phyloP scores from a whole-genome alignment of 371 early-diverging fungal species.

The Mucor saturninus region DNA sequence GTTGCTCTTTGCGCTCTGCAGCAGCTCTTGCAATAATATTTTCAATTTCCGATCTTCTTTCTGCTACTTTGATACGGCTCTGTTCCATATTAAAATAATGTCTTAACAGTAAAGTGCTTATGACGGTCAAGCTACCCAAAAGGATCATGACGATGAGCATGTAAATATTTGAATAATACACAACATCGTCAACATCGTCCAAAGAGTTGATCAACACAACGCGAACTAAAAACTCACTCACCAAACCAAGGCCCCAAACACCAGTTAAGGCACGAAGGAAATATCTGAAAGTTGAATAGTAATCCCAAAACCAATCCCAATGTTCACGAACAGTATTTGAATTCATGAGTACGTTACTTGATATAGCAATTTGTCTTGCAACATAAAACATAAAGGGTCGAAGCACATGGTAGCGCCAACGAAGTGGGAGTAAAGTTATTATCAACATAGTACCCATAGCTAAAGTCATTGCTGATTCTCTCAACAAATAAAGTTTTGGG shows the following conservation, averaged over 20 bases:
- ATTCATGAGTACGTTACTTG: slow-evolving; percentile 31
- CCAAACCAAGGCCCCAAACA: slow-evolving; percentile 47
- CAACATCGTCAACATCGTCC: slow-evolving; percentile 46
- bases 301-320: slow-evolving; percentile 54
- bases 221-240: slow-evolving; percentile 53
- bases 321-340: slow-evolving; percentile 33
- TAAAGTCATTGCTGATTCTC: slow-evolving; percentile 56
- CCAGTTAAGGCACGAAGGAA: slow-evolving; percentile 44
- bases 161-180: slow-evolving; percentile 50
- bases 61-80: slow-evolving; percentile 29
- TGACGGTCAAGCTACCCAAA: slow-evolving; percentile 36
- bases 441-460: slow-evolving; percentile 53
- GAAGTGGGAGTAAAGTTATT: slow-evolving; percentile 46
- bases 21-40: slow-evolving; percentile 37
- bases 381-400: slow-evolving; percentile 55
- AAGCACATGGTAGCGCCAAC: slow-evolving; percentile 30
- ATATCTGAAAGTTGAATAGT: slow-evolving; percentile 37
- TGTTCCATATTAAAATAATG: slow-evolving; percentile 47
- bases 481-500: slow-evolving; percentile 50
- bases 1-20: slow-evolving; percentile 20
- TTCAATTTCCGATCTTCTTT: slow-evolving; percentile 39
- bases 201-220: slow-evolving; percentile 39
- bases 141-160: slow-evolving; percentile 39
- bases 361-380: slow-evolving; percentile 45
- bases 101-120: slow-evolving; percentile 36